A percentile compares a stretch with the other conserved stretches of the same genome.
Conservation (phyloP, 805 yeast genomes). For the Barnettozyma wickerhamii region DNA sequence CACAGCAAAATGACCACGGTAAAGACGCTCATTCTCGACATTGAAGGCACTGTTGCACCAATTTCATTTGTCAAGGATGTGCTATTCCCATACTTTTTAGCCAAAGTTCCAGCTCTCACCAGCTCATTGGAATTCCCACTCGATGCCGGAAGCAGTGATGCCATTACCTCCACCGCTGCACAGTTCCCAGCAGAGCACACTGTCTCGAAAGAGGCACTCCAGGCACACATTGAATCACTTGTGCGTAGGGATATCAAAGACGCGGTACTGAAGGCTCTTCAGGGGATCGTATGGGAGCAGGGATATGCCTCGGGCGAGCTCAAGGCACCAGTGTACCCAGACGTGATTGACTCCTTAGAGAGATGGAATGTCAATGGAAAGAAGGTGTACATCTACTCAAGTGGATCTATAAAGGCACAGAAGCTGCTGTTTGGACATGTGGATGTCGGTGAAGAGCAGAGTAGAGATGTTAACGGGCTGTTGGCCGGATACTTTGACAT, state of each 20-base stretch:
- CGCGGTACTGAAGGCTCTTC: slow-evolving; percentile 68
- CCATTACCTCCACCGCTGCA: slow-evolving; percentile 14
- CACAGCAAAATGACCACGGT: slow-evolving; percentile 3
- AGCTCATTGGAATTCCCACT: slow-evolving; percentile 23
- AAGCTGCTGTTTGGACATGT: slow-evolving; percentile 70
- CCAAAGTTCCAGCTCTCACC: slow-evolving; percentile 41
- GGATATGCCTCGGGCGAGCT: slow-evolving; percentile 80
- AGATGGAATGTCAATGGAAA: slow-evolving; percentile 30
- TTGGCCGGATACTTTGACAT: slow-evolving; percentile 80
- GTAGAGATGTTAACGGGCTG: slow-evolving; percentile 46
- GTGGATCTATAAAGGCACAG: slow-evolving; percentile 88
- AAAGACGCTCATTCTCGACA: slow-evolving; percentile 53
- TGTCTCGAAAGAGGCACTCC: slow-evolving; percentile 29
- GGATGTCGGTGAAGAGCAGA: slow-evolving; percentile 29
- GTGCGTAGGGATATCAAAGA: slow-evolving; percentile 73
- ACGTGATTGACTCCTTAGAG: slow-evolving; percentile 58
- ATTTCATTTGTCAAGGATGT: slow-evolving; percentile 80
- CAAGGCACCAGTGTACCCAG: slow-evolving; percentile 70
- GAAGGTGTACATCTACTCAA: slow-evolving; percentile 71
- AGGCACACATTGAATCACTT: slow-evolving; percentile 47
- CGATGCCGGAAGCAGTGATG: slow-evolving; percentile 23
- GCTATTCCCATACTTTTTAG: slow-evolving; percentile 71
- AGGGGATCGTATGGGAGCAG: slow-evolving; percentile 76
- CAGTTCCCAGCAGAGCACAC: slow-evolving; percentile 21
- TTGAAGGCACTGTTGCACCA: slow-evolving; percentile 93